phyloP scores from a whole-genome alignment of 176 grass and related monocot genomes.

The Pontederia crassipes region DNA sequence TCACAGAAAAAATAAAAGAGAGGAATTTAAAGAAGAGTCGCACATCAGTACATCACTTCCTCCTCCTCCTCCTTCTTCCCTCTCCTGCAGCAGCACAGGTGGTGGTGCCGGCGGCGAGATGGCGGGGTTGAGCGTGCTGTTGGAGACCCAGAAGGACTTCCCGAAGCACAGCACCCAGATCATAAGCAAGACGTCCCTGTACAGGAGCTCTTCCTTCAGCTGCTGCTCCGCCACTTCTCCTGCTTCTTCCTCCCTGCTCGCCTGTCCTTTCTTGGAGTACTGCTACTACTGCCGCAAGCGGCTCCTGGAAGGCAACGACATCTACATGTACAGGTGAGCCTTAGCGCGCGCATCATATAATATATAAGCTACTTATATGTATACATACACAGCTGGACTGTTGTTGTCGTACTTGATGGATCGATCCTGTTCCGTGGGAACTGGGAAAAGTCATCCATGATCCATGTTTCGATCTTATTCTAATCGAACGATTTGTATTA shows the following conservation, averaged over 20 bases:
- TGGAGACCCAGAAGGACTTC: slow-evolving; percentile 15
- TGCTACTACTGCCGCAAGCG: slow-evolving; percentile 31
- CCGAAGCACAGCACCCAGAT: slow-evolving; percentile 1
- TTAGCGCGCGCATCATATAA: too few relatives aligned
- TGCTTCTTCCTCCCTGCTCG: too few relatives aligned
- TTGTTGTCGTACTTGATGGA: not conserved
- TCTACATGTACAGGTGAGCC: slow-evolving; percentile 43
- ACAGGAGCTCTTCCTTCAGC: slow-evolving; percentile 8
- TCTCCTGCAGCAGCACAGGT: not conserved
- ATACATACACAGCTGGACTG: too few relatives aligned
- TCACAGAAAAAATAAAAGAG: too few relatives aligned
- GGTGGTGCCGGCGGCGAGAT: not conserved
- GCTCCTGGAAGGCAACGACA: slow-evolving; percentile 30
- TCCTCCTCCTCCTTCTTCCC: too few relatives aligned
- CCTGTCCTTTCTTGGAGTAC: slow-evolving; percentile 25
- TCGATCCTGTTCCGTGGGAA: too few relatives aligned
- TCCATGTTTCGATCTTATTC: not conserved
- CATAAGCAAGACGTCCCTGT: slow-evolving; percentile 24
- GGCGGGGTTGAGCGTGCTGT: slow-evolving; percentile 26
- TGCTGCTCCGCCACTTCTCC: not conserved
- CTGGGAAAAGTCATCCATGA: too few relatives aligned
- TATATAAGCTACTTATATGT: too few relatives aligned
- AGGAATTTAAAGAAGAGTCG: not conserved
- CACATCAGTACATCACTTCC: not conserved
- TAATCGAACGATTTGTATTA: not conserved